Base-by-base conservation (phyloP, 2,329 filamentous ascomycete genomes). In the Bipolaris gigantea region DNA sequence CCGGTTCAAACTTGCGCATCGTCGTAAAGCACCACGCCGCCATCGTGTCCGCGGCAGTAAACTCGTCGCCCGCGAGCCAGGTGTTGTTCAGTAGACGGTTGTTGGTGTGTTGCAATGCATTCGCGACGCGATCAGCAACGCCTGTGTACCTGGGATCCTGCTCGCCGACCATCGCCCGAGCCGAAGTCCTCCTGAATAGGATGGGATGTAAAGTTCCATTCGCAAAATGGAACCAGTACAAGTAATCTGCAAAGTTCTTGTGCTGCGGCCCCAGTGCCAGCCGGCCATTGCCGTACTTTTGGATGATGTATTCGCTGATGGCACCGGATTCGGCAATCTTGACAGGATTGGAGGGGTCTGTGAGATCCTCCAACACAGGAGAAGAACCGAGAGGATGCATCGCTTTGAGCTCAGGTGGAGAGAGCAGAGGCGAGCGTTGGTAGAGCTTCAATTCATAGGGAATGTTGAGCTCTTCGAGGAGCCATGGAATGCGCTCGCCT, bases 41-140 rank as follows among this genome's bases (percentile, higher is more conserved):
- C 84, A 89, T 88, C 35, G 88, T 76, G 70, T 90, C 87, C 1
- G 87, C 87, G 1, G 78, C 84, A 0, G 84, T 88, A 53, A 89
- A 83, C 46, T 85, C 77, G 0, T 79, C 73, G 2, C 86, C 87
- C 0, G 83, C 85, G 19, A 89, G 72, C 77, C 80, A 89, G 7
- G 75, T 66, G 33, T 76, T 80, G 1, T 71, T 56, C 3, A 59
- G 61, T 2, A 89, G 66, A 10, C 81, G 74, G 2, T 78, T 69
- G 35, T 89, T 78, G 23, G 85, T 47, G 19, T 77, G 60, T n/a
- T 52, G 39, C 32, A 88, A 56, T 0, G 74, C 69, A n/a, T 58
- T 66, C 3, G 69, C 51, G 2, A 81, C 62, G 11, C 75, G 75
- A 5, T 63, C 69, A 5, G 61, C 74, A 1, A 63, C 68, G 2